Evolutionary conservation across 116 monocot species (phyloP).

Genomic region (Zostera marina): DNA sequence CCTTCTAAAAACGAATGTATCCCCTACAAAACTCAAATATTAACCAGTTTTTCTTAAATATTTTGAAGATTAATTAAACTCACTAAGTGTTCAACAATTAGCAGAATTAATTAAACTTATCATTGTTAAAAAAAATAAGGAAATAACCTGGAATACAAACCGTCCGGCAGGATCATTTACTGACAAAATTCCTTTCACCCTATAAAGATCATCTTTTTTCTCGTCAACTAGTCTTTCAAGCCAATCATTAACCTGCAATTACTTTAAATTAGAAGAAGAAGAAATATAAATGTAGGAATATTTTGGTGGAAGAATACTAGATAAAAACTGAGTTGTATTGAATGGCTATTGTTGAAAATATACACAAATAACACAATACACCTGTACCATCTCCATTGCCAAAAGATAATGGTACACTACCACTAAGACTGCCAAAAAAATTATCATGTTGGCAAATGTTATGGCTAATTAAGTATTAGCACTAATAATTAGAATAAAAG

Average conservation of each 20-base stretch:
- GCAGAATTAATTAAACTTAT: not conserved
- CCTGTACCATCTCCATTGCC: too few relatives aligned
- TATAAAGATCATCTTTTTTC: slow-evolving; percentile 86
- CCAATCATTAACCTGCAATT: slow-evolving; percentile 73
- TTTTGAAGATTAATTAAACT: not conserved
- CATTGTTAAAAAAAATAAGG: not conserved
- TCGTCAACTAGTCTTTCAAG: slow-evolving; percentile 80
- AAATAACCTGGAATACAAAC: slow-evolving; percentile 71
- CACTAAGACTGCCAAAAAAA: too few relatives aligned
- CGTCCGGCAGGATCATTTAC: slow-evolving; percentile 80
- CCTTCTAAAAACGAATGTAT: slow-evolving; percentile 83
- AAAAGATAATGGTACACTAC: too few relatives aligned
- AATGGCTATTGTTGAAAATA: too few relatives aligned
- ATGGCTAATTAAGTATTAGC: too few relatives aligned
- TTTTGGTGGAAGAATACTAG: too few relatives aligned
- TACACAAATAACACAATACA: too few relatives aligned
- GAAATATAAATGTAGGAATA: too few relatives aligned
- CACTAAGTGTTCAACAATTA: not conserved
- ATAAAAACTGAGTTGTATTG: too few relatives aligned
- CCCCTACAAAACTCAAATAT: slow-evolving; percentile 19
- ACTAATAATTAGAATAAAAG: too few relatives aligned
- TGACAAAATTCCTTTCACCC: slow-evolving; percentile 78
- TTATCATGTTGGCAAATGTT: too few relatives aligned
- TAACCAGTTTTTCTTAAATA: not conserved
- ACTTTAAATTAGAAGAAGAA: not conserved